Conservation (phyloP, 768 basidiomycete species). For the Podaxis carcinomalis region DNA sequence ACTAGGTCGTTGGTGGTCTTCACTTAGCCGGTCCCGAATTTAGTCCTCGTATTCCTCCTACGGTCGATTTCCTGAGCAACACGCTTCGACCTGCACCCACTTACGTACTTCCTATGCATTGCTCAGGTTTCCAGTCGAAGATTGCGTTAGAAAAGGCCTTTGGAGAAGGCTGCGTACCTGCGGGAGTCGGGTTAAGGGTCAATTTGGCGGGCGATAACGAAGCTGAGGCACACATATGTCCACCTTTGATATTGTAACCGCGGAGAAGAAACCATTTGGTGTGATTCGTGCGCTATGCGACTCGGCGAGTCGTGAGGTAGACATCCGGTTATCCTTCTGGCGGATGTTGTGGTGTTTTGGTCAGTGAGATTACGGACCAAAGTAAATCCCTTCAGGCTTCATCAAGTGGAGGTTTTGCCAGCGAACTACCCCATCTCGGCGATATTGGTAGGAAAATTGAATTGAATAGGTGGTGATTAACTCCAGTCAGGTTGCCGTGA, state of each 20-base stretch:
- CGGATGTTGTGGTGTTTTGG: too few species aligned
- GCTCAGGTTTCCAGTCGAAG: slow-evolving; percentile 76
- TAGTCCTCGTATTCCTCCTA: slow-evolving; percentile 56
- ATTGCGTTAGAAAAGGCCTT: slow-evolving; percentile 63
- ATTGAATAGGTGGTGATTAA: not conserved
- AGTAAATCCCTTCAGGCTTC: too few species aligned
- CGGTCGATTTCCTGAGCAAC: slow-evolving; percentile 66
- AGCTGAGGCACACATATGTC: slow-evolving; percentile 33
- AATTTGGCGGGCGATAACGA: slow-evolving; percentile 46
- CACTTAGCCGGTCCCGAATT: slow-evolving; percentile 77
- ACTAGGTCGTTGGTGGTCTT: slow-evolving; percentile 72
- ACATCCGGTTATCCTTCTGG: too few species aligned
- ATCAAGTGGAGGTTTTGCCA: not conserved
- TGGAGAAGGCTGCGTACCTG: slow-evolving; percentile 75
- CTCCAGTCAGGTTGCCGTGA: not conserved
- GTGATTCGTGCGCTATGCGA: not conserved
- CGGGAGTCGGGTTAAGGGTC: slow-evolving; percentile 68
- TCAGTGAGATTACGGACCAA: too few species aligned
- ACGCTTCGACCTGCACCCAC: slow-evolving; percentile 56
- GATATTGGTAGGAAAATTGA: not conserved
- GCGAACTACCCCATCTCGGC: not conserved
- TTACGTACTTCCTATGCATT: slow-evolving; percentile 82
- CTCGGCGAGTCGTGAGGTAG: too few species aligned
- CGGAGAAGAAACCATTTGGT: not conserved
- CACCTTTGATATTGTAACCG: slow-evolving; percentile 9